Percentiles rank a stretch among this genome's conserved stretches.
phyloP scores from a whole-genome alignment of 2,329 filamentous ascomycete genomes.

The Pseudogymnoascus sp. region DNA sequence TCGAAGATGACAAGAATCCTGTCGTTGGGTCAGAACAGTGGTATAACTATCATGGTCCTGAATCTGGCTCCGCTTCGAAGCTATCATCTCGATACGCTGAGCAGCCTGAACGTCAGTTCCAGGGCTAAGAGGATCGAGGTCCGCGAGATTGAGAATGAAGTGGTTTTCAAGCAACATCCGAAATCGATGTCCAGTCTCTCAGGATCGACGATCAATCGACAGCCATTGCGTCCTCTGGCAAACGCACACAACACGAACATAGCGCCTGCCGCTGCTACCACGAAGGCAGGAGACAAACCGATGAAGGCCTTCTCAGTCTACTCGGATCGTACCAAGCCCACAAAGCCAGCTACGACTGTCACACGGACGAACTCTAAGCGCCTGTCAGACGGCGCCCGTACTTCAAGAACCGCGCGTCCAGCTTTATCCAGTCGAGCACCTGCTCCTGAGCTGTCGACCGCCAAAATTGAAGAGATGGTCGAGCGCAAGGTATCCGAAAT shows the following conservation, averaged over 20 bases:
- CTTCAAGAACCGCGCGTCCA: slow-evolving; percentile 40
- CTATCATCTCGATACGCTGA: slow-evolving; percentile 89
- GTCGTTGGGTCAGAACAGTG: slow-evolving; percentile 87
- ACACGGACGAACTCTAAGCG: slow-evolving; percentile 29
- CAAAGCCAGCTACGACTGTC: slow-evolving; percentile 24
- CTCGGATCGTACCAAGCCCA: slow-evolving; percentile 58
- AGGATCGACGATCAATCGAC: slow-evolving; percentile 46
- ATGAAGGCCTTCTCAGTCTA: slow-evolving; percentile 82
- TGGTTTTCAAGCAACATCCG: slow-evolving; percentile 72
- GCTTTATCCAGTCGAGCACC: slow-evolving; percentile 31
- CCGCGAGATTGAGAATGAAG: slow-evolving; percentile 90
- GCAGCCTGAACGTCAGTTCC: slow-evolving; percentile 90
- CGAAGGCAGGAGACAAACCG: slow-evolving; percentile 58
- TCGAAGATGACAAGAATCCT: slow-evolving; percentile 97
- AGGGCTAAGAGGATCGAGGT: slow-evolving; percentile 94
- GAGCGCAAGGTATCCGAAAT: slow-evolving; percentile 88
- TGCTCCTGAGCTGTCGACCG: slow-evolving; percentile 49
- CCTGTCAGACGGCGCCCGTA: slow-evolving; percentile 33
- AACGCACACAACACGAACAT: slow-evolving; percentile 68
- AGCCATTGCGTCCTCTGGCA: slow-evolving; percentile 70
- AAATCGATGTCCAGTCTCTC: slow-evolving; percentile 40
- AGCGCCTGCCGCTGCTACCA: slow-evolving; percentile 43
- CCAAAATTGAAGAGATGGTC: slow-evolving; percentile 82
- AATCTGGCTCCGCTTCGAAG: slow-evolving; percentile 87
- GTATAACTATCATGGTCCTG: slow-evolving; percentile 91